phyloP scores from a whole-genome alignment of 2,329 filamentous ascomycete genomes.

The Colletotrichum truncatum region DNA sequence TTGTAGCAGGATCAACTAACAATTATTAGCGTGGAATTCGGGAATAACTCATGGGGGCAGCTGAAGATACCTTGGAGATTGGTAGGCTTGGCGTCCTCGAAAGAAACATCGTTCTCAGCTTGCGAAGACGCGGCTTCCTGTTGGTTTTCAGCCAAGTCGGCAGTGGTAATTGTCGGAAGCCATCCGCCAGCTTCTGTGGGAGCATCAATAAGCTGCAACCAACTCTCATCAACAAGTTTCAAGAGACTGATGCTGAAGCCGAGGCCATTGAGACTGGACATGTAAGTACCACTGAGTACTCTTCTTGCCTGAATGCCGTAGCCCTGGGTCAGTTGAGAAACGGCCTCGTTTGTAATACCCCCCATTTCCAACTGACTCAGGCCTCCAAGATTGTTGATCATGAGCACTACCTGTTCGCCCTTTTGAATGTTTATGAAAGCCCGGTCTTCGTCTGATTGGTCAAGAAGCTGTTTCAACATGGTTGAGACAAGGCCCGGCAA shows the following conservation, averaged over 20 bases:
- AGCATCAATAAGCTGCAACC: background rate
- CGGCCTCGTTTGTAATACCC: background rate
- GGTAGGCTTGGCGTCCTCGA: background rate
- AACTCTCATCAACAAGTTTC: background rate
- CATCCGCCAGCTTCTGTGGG: background rate
- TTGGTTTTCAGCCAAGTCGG: background rate
- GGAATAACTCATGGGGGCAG: background rate
- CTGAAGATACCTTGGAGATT: background rate
- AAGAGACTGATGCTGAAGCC: background rate
- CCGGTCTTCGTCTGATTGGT: background rate
- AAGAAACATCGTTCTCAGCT: background rate
- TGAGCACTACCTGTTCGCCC: background rate
- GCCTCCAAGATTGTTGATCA: background rate
- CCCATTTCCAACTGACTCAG: background rate
- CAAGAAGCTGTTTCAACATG: background rate
- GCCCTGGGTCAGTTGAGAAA: background rate
- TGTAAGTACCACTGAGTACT: background rate
- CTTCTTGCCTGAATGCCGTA: background rate
- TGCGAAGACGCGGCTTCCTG: background rate
- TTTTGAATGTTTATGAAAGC: background rate
- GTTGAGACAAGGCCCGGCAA: slow-evolving; percentile 35
- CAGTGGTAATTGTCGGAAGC: background rate
- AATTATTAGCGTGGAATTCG: background rate
- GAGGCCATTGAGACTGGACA: background rate
- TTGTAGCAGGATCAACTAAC: background rate